Evolutionary conservation across 2,329 filamentous ascomycete genomes (phyloP).

Genomic region (Cercospora beticola): DNA sequence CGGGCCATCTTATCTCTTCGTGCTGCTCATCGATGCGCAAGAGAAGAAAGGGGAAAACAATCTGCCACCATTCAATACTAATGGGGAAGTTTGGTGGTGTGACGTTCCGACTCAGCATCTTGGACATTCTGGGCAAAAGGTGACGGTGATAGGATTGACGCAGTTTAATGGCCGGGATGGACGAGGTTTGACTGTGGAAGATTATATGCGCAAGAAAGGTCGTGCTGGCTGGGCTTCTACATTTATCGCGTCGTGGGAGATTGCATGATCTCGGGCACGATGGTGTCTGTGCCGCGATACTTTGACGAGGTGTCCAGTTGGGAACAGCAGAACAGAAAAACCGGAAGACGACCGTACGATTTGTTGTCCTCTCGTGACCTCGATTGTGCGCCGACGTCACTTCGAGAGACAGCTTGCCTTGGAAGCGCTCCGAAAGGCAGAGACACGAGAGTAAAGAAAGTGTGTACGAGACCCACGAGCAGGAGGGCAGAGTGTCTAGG

Average conservation of each 20-base stretch:
- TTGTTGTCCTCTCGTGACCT: background rate
- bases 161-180: constrained; percentile 52
- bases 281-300: background rate
- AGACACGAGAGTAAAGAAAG: too few relatives aligned
- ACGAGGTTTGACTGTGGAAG: constrained; percentile 52
- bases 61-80: constrained; percentile 65
- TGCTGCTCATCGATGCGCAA: constrained; percentile 65
- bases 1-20: constrained; percentile 66
- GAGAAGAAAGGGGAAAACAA: constrained; percentile 59
- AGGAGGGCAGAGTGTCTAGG: too few relatives aligned
- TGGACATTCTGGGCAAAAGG: constrained; percentile 65
- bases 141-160: constrained; percentile 64
- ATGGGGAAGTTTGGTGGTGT: constrained; percentile 79
- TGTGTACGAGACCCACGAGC: too few relatives aligned
- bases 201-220: constrained; percentile 51
- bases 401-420: background rate
- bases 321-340: too few relatives aligned
- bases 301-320: too few relatives aligned
- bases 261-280: constrained; percentile 39
- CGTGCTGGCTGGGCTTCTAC: constrained; percentile 50
- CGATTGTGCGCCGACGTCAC: background rate
- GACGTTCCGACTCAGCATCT: constrained; percentile 67
- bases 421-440: too few relatives aligned
- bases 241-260: constrained; percentile 56
- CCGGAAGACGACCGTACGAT: too few relatives aligned